Percentiles rank a stretch among this genome's conserved stretches.
These are phyloP conservation scores for Neohortaea acidophila DNA, from an alignment of 495 filamentous ascomycete species.

Conservation along the genomic window DNA sequence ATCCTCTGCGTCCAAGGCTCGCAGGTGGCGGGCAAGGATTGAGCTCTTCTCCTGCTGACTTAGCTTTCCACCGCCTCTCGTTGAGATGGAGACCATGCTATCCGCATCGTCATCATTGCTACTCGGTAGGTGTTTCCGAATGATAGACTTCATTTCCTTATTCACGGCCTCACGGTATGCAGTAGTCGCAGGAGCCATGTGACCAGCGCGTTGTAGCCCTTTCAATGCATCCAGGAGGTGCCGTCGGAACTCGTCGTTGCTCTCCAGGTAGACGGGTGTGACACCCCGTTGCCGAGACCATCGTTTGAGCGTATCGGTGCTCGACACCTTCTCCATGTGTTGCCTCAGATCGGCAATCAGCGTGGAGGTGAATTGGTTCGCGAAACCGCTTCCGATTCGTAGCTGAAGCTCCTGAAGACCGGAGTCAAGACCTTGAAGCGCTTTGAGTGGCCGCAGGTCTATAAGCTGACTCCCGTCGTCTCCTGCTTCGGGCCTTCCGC, in stretches of 20 bases:
- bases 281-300: constrained; percentile 57
- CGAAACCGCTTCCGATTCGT: constrained; percentile 76
- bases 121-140: constrained; percentile 72
- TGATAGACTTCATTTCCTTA: constrained; percentile 73
- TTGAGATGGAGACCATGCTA: constrained; percentile 70
- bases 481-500: constrained; percentile 39
- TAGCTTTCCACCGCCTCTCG: constrained; percentile 51
- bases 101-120: constrained; percentile 88
- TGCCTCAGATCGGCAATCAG: constrained; percentile 63
- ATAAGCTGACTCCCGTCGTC: constrained; percentile 26
- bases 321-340: constrained; percentile 66
- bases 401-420: constrained; percentile 60
- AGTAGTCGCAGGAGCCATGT: constrained; percentile 62
- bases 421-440: constrained; percentile 61
- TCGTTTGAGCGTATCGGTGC: constrained; percentile 58
- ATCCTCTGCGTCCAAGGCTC: constrained; percentile 66
- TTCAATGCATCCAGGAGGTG: constrained; percentile 51
- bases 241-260: constrained; percentile 50
- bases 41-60: constrained; percentile 80
- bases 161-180: constrained; percentile 78
- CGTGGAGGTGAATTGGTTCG: constrained; percentile 60
- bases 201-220: constrained; percentile 63
- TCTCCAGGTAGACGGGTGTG: constrained; percentile 58
- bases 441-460: constrained; percentile 66
- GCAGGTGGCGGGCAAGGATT: constrained; percentile 78